A percentile compares a stretch with the other conserved stretches of the same genome.
phyloP scores from a whole-genome alignment of 2,329 filamentous ascomycete genomes.

The Capronia coronata region DNA sequence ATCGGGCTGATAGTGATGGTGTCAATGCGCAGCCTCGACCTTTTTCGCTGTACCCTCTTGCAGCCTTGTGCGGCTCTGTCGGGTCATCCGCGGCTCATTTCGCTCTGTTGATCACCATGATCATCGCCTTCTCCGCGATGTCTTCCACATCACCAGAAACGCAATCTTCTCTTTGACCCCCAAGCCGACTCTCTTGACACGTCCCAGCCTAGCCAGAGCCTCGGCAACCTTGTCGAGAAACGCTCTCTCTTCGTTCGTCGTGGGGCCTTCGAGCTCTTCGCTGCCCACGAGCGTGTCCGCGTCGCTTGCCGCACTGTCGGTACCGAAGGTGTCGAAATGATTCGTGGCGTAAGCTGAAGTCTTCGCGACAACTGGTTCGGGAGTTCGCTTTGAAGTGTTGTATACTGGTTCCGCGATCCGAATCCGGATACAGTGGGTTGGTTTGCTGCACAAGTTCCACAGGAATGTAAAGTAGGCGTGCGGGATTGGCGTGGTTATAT shows the following conservation, averaged over 20 bases:
- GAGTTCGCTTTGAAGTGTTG: constrained; percentile 18
- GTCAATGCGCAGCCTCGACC: too few species aligned
- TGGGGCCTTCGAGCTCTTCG: constrained; percentile 30
- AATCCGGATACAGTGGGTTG: constrained; percentile 84
- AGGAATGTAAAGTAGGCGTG: constrained; percentile 66
- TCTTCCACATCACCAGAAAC: constrained; percentile 68
- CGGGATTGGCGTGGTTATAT: constrained; percentile 86
- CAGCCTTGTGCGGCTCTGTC: not conserved
- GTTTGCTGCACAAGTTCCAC: constrained; percentile 77
- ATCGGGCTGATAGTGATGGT: not conserved
- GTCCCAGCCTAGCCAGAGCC: constrained; percentile 74
- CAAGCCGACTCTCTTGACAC: constrained; percentile 82
- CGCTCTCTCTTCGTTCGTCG: constrained; percentile 55
- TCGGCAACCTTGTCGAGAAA: constrained; percentile 76
- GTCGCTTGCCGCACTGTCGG: constrained; percentile 31
- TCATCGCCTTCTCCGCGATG: constrained; percentile 32
- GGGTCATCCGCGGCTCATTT: not conserved
- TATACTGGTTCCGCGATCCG: constrained; percentile 71
- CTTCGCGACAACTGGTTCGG: constrained; percentile 13
- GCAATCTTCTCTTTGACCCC: constrained; percentile 74
- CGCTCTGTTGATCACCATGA: not conserved
- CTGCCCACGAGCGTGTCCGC: constrained; percentile 28
- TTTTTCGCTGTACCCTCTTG: not conserved
- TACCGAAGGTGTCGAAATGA: constrained; percentile 42
- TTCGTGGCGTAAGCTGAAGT: constrained; percentile 40